Evolutionary conservation across 1,284 basidiomycete species (phyloP).

Genomic region (Cutaneotrichosporon mucoides): DNA sequence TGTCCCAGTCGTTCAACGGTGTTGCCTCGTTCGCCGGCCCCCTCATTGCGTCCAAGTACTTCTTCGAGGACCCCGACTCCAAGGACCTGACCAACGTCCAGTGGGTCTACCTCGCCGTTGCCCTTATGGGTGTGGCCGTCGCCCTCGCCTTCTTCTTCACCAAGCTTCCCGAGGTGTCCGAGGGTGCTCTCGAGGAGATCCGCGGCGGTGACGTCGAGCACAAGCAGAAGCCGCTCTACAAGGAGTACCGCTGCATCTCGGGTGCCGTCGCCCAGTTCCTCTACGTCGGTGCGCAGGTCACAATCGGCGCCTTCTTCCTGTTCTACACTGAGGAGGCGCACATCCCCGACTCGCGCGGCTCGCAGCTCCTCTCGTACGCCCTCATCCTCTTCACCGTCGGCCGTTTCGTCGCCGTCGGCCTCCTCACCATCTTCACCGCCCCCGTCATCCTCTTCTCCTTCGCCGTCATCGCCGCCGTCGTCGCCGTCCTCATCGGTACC

Average conservation of each 20-base stretch:
- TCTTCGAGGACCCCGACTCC: slow-evolving; percentile 64
- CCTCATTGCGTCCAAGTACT: slow-evolving; percentile 70
- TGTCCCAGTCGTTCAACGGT: slow-evolving; percentile 77
- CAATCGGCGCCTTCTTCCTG: slow-evolving; percentile 66
- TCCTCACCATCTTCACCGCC: slow-evolving; percentile 61
- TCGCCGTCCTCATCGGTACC: slow-evolving; percentile 57
- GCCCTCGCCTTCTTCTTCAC: slow-evolving; percentile 70
- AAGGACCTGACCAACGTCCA: slow-evolving; percentile 65
- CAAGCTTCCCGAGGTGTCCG: slow-evolving; percentile 68
- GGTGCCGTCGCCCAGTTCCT: slow-evolving; percentile 47
- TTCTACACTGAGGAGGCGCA: slow-evolving; percentile 64
- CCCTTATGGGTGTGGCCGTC: slow-evolving; percentile 56
- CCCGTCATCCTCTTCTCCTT: slow-evolving; percentile 61
- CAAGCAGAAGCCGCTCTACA: slow-evolving; percentile 55
- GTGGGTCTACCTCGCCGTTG: slow-evolving; percentile 75
- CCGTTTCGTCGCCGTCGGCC: slow-evolving; percentile 60
- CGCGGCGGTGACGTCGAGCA: background rate
- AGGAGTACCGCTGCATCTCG: slow-evolving; percentile 64
- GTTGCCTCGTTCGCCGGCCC: slow-evolving; percentile 73
- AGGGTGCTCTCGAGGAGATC: slow-evolving; percentile 48
- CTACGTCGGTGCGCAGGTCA: slow-evolving; percentile 70
- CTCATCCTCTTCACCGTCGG: slow-evolving; percentile 68
- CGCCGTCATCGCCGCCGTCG: slow-evolving; percentile 55
- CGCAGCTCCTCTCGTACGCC: slow-evolving; percentile 65
- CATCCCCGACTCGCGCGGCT: slow-evolving; percentile 56